Percentiles rank a stretch among this genome's conserved stretches.
phyloP scores from a whole-genome alignment of 257 asterid genomes.

The Linaria vulgaris region DNA sequence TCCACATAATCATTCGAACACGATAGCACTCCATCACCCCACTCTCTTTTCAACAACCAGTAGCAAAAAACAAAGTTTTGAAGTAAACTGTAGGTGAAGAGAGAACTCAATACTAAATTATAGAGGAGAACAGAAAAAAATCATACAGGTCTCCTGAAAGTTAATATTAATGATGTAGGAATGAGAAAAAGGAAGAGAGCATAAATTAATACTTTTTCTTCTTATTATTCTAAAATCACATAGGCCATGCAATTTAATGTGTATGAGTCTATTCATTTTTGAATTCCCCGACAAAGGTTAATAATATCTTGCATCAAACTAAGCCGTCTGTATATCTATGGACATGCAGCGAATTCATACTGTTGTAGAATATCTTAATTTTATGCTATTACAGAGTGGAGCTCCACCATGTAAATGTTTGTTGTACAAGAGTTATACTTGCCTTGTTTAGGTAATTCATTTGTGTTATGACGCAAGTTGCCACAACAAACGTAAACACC shows the following conservation, averaged over 20 bases:
- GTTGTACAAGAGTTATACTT: slow-evolving; percentile 22
- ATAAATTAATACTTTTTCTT: neutral
- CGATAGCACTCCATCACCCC: no score
- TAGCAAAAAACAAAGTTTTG: no score
- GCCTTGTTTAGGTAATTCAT: slow-evolving; percentile 95
- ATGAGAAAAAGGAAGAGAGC: neutral
- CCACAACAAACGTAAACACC: slow-evolving; percentile 69
- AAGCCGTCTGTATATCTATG: slow-evolving; percentile 1
- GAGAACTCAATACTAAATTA: neutral
- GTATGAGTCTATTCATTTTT: neutral
- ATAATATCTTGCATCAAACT: slow-evolving; percentile 18
- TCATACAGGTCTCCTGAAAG: no score
- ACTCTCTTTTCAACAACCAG: no score
- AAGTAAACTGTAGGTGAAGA: neutral
- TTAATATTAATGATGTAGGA: no score
- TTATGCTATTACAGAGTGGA: slow-evolving; percentile 17
- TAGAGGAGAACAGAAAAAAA: neutral
- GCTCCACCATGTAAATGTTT: slow-evolving; percentile 16
- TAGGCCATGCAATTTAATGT: neutral
- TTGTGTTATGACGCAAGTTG: slow-evolving; percentile 74
- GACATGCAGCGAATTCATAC: neutral
- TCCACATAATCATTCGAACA: no score
- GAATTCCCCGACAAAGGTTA: slow-evolving; percentile 3
- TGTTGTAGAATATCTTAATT: slow-evolving; percentile 7
- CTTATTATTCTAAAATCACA: neutral